phyloP scores from a whole-genome alignment of 495 filamentous ascomycete species.

The Viridothelium virens region DNA sequence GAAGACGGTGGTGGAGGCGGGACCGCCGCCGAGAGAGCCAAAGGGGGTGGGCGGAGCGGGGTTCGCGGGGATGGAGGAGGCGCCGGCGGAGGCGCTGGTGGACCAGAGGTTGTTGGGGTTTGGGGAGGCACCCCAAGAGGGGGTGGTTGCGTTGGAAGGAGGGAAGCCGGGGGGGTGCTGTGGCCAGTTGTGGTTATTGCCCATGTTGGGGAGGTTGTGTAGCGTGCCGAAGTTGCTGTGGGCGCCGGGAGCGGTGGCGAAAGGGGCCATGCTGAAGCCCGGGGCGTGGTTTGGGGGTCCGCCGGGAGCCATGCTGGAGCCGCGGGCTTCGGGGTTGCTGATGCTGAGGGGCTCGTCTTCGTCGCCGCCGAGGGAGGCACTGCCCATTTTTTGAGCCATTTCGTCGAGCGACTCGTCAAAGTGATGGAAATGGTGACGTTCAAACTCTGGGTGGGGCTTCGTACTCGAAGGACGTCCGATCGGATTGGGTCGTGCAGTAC shows the following conservation, averaged over 20 bases:
- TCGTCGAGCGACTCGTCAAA: slow-evolving; percentile 49
- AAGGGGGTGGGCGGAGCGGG: slow-evolving; percentile 29
- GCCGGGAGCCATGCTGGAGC: not conserved
- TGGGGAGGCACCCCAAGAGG: slow-evolving; percentile 11
- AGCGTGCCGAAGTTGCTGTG: slow-evolving; percentile 20
- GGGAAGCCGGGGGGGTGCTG: slow-evolving; percentile 28
- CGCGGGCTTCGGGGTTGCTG: slow-evolving; percentile 28
- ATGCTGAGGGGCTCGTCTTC: slow-evolving; percentile 48
- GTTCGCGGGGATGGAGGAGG: slow-evolving; percentile 26
- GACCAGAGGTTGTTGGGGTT: slow-evolving; percentile 41
- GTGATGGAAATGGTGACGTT: slow-evolving; percentile 34
- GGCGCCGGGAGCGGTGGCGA: slow-evolving; percentile 14
- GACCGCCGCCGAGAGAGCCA: slow-evolving; percentile 33
- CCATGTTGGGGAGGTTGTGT: slow-evolving; percentile 12
- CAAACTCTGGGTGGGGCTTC: slow-evolving; percentile 40
- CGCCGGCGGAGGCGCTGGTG: slow-evolving; percentile 44
- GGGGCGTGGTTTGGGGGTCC: slow-evolving; percentile 2
- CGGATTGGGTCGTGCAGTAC: slow-evolving; percentile 62
- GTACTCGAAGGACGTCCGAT: slow-evolving; percentile 83
- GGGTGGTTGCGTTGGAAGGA: slow-evolving; percentile 11
- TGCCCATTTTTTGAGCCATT: slow-evolving; percentile 77
- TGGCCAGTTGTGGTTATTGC: slow-evolving; percentile 19
- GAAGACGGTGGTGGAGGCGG: slow-evolving; percentile 3
- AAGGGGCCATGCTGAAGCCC: slow-evolving; percentile 13
- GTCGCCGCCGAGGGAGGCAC: slow-evolving; percentile 86